These are phyloP conservation scores for Porphyridium purpureum DNA, from an alignment of 23 red algal genomes.

Conservation along the genomic window DNA sequence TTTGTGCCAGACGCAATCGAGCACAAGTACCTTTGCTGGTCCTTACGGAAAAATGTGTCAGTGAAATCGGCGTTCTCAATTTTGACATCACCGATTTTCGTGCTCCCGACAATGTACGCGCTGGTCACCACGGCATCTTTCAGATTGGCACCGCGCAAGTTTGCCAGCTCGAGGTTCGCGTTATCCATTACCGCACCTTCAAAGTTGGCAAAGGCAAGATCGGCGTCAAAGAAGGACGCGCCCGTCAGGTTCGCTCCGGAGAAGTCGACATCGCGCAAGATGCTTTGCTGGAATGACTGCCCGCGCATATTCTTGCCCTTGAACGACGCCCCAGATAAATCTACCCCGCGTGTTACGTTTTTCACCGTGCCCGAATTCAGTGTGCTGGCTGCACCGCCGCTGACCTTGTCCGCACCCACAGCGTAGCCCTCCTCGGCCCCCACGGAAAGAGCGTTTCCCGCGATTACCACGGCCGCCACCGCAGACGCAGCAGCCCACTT, in stretches of 20 bases:
- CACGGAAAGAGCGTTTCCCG: too few species aligned
- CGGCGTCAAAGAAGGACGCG: constrained; percentile 98
- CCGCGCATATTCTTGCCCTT: constrained; percentile 49
- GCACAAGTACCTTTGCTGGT: constrained; percentile 81
- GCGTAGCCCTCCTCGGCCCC: too few species aligned
- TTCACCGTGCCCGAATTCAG: constrained; percentile 32
- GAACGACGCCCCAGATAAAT: constrained; percentile 64
- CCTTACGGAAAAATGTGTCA: constrained; percentile 66
- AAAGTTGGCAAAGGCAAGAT: constrained; percentile 64
- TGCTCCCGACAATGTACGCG: constrained; percentile 74
- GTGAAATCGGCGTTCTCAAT: constrained; percentile 81
- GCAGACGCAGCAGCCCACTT: too few species aligned
- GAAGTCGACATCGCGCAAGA: constrained; percentile 68
- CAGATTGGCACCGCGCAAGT: constrained; percentile 62
- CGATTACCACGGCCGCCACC: too few species aligned
- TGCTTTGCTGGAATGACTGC: constrained; percentile 78
- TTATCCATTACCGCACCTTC: constrained; percentile 25
- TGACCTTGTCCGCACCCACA: constrained; percentile 50
- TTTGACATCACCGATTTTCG: constrained; percentile 43
- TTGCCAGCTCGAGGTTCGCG: constrained; percentile 73
- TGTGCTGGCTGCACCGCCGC: constrained; percentile 68
- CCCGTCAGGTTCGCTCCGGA: constrained; percentile 30
- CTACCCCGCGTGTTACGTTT: constrained; percentile 79
- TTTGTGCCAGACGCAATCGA: constrained; percentile 46
- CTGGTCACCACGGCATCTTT: constrained; percentile 45